Evolutionary conservation across 75 land plant species (phyloP).

Genomic region (Cupressus sempervirens): DNA sequence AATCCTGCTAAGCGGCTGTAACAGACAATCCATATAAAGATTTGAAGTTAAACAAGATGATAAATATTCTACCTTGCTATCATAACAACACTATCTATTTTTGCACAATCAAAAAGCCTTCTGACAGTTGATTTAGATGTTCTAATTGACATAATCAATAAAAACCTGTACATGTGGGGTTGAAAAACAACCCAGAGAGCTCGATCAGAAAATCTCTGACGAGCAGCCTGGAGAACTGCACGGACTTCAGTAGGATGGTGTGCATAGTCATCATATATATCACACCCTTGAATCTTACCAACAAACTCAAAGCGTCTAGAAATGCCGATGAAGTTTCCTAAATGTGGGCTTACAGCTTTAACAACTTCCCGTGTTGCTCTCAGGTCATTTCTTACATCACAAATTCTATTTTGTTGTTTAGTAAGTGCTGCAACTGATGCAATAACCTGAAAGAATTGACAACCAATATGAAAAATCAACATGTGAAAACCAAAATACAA

Average conservation of each 20-base stretch:
- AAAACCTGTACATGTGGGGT: slow-evolving; percentile 64
- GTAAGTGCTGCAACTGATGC: slow-evolving; percentile 27
- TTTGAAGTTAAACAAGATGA: background rate
- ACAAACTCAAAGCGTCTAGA: slow-evolving; percentile 56
- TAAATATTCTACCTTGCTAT: background rate
- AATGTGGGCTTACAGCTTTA: slow-evolving; percentile 29
- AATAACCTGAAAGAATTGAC: slow-evolving; percentile 39
- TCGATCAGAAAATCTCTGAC: slow-evolving; percentile 38
- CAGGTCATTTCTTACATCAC: slow-evolving; percentile 15
- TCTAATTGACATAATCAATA: background rate
- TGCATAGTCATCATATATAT: slow-evolving; percentile 67
- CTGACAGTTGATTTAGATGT: background rate
- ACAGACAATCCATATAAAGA: background rate
- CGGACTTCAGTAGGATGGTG: slow-evolving; percentile 71
- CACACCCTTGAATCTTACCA: slow-evolving; percentile 37
- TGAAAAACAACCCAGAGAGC: slow-evolving; percentile 63
- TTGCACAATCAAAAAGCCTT: background rate
- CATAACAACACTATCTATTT: background rate
- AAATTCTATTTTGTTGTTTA: slow-evolving; percentile 9
- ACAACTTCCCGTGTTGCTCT: slow-evolving; percentile 22
- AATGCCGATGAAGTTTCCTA: slow-evolving; percentile 43
- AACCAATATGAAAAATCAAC: background rate
- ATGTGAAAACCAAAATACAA: background rate
- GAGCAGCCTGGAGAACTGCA: slow-evolving; percentile 56
- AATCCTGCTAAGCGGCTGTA: slow-evolving; percentile 54